Percentiles rank a stretch among this genome's conserved stretches.
phyloP scores from a whole-genome alignment of 805 yeast genomes.

The Kuraishia piskuri region DNA sequence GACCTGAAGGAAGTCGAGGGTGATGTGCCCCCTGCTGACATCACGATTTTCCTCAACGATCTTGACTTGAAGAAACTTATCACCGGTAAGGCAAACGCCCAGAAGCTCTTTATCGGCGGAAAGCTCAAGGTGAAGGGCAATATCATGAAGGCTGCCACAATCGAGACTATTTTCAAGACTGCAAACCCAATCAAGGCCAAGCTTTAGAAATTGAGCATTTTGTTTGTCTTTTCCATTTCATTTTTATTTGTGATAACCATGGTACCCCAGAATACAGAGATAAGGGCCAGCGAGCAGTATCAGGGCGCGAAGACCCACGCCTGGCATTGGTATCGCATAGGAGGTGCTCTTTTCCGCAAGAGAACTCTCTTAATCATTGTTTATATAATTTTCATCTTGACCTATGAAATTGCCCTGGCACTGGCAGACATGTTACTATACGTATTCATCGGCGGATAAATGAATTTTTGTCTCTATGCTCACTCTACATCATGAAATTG shows the following conservation, averaged over 20 bases:
- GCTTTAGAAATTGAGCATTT: too few species aligned
- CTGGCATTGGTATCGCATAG: not conserved
- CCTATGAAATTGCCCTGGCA: not conserved
- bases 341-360: not conserved
- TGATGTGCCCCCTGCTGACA: conserved; percentile 34
- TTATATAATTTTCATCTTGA: not conserved
- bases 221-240: not conserved
- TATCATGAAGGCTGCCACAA: conserved; percentile 80
- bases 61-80: conserved; percentile 64
- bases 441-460: not conserved
- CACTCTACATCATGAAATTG: too few species aligned
- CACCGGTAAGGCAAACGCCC: conserved; percentile 75
- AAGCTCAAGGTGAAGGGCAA: conserved; percentile 83
- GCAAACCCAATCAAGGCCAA: conserved; percentile 36
- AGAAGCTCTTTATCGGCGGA: conserved; percentile 76
- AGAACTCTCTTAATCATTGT: not conserved
- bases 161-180: conserved; percentile 58
- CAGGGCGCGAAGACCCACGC: too few species aligned
- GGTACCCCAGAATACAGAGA: not conserved
- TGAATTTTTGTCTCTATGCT: too few species aligned
- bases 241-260: not conserved
- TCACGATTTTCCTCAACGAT: conserved; percentile 57
- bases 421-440: not conserved
- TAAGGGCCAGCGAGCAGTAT: not conserved
- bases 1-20: conserved; percentile 35